Base-by-base conservation (phyloP, 257 asterid genomes). In the Nicotiana obtusifolia region DNA sequence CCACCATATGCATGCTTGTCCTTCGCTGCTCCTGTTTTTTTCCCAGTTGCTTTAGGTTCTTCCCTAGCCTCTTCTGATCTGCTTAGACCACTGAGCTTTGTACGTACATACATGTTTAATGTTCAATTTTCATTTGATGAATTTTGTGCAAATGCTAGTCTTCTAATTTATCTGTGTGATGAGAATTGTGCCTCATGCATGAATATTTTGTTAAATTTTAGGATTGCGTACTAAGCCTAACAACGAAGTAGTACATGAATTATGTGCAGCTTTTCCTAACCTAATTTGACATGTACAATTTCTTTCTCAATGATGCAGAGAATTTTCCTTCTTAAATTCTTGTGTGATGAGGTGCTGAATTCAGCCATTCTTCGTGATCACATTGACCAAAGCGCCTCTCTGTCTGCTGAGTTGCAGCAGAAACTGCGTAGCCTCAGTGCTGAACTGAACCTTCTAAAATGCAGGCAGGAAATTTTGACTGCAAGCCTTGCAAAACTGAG, bases 301-400 rank as follows among this genome's bases (percentile, higher is more conserved):
- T 71, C 30, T 62, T 80, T 80, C 83, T 86, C 37, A 64, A 71
- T 87, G 84, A 71, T 89, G 88, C 98, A 96, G 99, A 93, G 97
- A 81, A 85, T 92, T 77, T 89, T 88, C 91, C 87, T 96, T 79
- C 76, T 93, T 93, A 96, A 92, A 85, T 96, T 94, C 92, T 87
- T 96, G 83, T 94, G 91, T 56, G 98, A 93, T 30, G 99, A 93
- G 84, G 93, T 90, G 52, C 85, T 93, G 54, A 91, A 88, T 80
- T 89, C 97, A 73, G 91, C 93, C 81, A 85, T 86, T 68, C 77
- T 94, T 62, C 97, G 92, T 33, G 97, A 94, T 64, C 98, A 94
- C 88, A 81, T 94, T 30, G 97, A 92, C 22, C 97, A 90, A 65
- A 85, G 95, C 56, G 90, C 92, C 82, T 76, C 89, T 64, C 91